A percentile compares a stretch with the other conserved stretches of the same genome.
Conservation (phyloP, 2,329 filamentous ascomycete genomes). For the Cucurbitaria berberidis region DNA sequence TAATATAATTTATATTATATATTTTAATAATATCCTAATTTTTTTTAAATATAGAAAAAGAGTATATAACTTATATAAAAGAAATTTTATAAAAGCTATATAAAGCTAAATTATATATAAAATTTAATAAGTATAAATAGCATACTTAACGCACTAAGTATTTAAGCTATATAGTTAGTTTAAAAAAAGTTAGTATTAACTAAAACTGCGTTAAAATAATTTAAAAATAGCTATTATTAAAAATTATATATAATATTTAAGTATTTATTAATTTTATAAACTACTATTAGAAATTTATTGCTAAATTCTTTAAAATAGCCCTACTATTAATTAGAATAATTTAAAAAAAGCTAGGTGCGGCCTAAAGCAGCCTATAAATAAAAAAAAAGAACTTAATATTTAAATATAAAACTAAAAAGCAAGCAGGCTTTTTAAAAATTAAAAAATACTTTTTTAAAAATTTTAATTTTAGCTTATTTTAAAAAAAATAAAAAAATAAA, state of each 20-base stretch:
- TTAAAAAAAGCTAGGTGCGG: no score
- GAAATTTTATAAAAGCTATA: not conserved
- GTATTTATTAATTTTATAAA: conserved; percentile 11
- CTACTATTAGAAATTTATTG: no score
- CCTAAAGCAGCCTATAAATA: not conserved
- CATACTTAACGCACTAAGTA: conserved; percentile 3
- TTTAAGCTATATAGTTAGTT: no score
- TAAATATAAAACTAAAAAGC: not conserved
- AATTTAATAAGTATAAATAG: conserved; percentile 7
- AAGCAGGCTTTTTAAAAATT: not conserved
- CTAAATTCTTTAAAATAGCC: no score
- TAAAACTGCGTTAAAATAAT: not conserved
- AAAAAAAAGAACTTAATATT: not conserved
- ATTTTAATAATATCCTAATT: no score
- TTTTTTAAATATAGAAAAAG: conserved; percentile 1
- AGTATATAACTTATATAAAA: conserved; percentile 4
- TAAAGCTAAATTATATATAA: conserved; percentile 4
- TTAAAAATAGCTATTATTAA: conserved; percentile 4
- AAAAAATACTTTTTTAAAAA: not conserved
- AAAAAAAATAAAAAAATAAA: no score
- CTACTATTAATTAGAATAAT: no score
- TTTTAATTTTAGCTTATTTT: no score
- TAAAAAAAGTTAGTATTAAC: conserved; percentile 1
- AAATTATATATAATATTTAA: not conserved
- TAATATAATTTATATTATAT: conserved; percentile 7